phyloP scores from a whole-genome alignment of 2,329 filamentous ascomycete genomes.

The Alternaria gansuensis region DNA sequence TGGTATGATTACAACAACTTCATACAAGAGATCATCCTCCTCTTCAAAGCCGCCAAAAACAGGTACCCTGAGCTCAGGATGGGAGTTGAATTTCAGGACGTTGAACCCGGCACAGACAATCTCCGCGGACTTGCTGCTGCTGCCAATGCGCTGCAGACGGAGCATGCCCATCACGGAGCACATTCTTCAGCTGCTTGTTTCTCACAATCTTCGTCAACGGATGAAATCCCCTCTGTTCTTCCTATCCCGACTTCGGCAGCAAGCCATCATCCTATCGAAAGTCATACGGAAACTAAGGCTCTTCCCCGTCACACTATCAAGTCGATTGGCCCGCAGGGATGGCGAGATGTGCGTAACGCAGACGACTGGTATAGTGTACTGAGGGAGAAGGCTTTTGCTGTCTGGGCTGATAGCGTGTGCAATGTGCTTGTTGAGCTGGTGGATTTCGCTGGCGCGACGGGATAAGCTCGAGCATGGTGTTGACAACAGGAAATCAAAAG shows the following conservation, averaged over 20 bases:
- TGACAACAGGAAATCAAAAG: neutral
- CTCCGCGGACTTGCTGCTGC: constrained; percentile 47
- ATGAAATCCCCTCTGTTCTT: neutral
- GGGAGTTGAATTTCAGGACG: neutral
- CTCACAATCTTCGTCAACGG: neutral
- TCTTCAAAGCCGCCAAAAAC: constrained; percentile 24
- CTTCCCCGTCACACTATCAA: constrained; percentile 35
- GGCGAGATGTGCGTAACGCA: constrained; percentile 32
- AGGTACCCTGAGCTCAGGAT: constrained; percentile 28
- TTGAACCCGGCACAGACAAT: constrained; percentile 28
- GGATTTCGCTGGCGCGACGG: constrained; percentile 1
- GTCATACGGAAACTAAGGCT: neutral
- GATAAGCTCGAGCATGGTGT: neutral
- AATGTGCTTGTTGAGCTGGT: constrained; percentile 45
- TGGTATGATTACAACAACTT: constrained; percentile 36
- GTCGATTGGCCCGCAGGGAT: constrained; percentile 37
- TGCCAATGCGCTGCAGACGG: constrained; percentile 40
- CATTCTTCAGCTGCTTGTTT: neutral
- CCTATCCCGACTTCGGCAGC: neutral
- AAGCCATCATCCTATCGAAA: neutral
- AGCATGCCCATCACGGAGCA: constrained; percentile 7
- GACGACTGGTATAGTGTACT: constrained; percentile 41
- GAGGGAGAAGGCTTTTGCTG: constrained; percentile 38
- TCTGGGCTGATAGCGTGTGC: constrained; percentile 46
- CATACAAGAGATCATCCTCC: constrained; percentile 22